Conservation (phyloP, 176 grass and related monocot genomes). For the Tillandsia fasciculata region DNA sequence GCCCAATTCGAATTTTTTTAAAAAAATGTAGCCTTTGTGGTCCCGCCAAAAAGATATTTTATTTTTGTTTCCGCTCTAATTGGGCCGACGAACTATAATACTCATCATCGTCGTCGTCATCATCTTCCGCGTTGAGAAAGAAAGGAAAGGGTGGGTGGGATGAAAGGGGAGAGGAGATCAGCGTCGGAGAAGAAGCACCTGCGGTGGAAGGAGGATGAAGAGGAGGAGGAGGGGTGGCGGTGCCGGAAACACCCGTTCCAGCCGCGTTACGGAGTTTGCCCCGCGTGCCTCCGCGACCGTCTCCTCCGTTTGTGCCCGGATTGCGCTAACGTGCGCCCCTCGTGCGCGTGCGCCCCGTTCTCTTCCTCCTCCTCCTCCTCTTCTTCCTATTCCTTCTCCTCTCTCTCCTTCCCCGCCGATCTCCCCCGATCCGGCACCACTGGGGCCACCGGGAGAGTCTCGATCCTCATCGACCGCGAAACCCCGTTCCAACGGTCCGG, state of each 20-base stretch:
- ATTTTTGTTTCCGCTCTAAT: no score
- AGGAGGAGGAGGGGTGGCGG: slow-evolving; percentile 24
- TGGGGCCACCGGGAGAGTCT: slow-evolving; percentile 24
- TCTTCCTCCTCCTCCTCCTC: slow-evolving; percentile 17
- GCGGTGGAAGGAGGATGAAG: slow-evolving; percentile 5
- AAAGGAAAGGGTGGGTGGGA: slow-evolving; percentile 16
- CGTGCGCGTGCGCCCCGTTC: slow-evolving; percentile 1
- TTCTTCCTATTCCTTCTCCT: slow-evolving; percentile 38
- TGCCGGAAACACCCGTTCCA: slow-evolving; percentile 52
- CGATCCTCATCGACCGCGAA: slow-evolving; percentile 31
- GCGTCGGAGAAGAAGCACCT: not conserved
- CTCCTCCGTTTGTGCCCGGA: slow-evolving; percentile 67
- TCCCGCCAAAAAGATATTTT: no score
- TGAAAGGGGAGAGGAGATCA: slow-evolving; percentile 43
- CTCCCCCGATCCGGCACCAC: slow-evolving; percentile 27
- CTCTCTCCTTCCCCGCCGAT: slow-evolving; percentile 1
- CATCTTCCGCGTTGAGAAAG: no score
- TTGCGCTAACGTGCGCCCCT: slow-evolving; percentile 55
- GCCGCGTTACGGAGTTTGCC: slow-evolving; percentile 47
- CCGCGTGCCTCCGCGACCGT: slow-evolving; percentile 60
- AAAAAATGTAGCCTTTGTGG: no score
- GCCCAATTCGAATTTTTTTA: no score
- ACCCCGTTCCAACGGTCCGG: slow-evolving; percentile 38
- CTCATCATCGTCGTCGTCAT: no score
- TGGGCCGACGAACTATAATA: no score